Base-by-base conservation (phyloP, 2,329 filamentous ascomycete species). In the Colletotrichum tofieldiae region DNA sequence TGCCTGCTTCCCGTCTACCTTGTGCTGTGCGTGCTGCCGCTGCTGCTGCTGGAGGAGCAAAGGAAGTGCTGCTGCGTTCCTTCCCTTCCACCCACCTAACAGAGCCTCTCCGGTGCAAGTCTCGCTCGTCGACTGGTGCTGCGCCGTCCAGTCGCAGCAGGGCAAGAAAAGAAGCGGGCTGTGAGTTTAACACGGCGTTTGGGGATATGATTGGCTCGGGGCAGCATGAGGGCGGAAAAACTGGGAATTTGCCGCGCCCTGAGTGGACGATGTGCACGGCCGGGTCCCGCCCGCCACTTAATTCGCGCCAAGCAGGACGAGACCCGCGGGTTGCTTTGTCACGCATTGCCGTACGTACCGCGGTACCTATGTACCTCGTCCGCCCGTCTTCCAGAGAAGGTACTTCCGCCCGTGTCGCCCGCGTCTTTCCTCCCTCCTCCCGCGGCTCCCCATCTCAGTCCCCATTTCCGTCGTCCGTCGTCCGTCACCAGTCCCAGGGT, bases 191-290 rank as follows among this genome's bases (percentile, higher is more conserved):
- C 35, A 63, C 35, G 12, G 39, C 1, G 26, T 5, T 0, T 16
- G 26, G 12, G 18, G 4, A 20, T 49, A 4, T 72, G 45, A 72
- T 72, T 72, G 70, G 70, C 32, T 18, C n/a, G 59, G n/a, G 49
- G n/a, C 35, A n/a, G 54, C 20, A 23, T 7, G 11, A 37, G 20
- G 16, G 29, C 49, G 54, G 47, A 55, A 39, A 72, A 70, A 65
- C 54, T 55, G 47, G 54, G 47, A 2, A 23, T 26, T 55, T 61
- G 20, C 66, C 60, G 70, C 54, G 70, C 54, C 39, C 23, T 70
- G 60, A 70, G 29, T 70, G 66, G 70, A 29, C 66, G 58, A 47
- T 35, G n/a, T 37, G 65, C 45, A 59, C 39, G 23, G 45, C 59
- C 16, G 20, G 41, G 65, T 49, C 41, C 59, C 59, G n/a, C 59